Base-by-base conservation (phyloP, 768 basidiomycete species). In the Agaricus bisporus region DNA sequence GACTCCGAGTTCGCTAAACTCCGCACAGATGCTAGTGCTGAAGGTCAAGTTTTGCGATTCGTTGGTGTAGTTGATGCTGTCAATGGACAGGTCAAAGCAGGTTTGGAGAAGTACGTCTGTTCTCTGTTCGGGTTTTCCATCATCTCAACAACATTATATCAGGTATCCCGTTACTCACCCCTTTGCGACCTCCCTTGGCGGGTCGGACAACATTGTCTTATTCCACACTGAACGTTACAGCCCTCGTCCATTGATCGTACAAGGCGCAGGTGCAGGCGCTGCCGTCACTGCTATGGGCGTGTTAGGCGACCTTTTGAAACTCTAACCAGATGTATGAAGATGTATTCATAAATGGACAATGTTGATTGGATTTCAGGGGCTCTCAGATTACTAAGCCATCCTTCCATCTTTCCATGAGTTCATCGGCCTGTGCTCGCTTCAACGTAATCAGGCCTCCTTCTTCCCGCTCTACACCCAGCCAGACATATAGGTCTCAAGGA, bases 261-360 rank as follows among this genome's bases (percentile, higher is more conserved):
- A 98, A 63, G 97, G 97, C 47, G 86, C 95, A 0, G 97, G 97
- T 2, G 97, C 97, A 0, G 97, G 97, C n/a, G 93, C 93, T 1
- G 93, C 88, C 22, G 95, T 98, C 12, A 99, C 97, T 29, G 97
- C 97, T 0, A 98, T 98, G 92, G 97, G 97, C 7, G 94, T 98
- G 14, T 77, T 95, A 59, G 85, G 88, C 44, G 95, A 98, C 64
- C 28, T 64, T 64, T 1, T 78, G 61, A 43, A 43, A 20, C 42
- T 43, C 20, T 41, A 41, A 41, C 20, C n/a, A 17, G 43, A 18
- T 42, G 35, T 49, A 35, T 36, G 29, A 28, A 41, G 15, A 8
- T 32, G 32, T 32, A 32, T 32, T 7, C 32, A 32, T 32, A 32
- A 8, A 7, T 8, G 32, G 8, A 11, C 32, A 11, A 11, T 32